phyloP scores from a whole-genome alignment of 2,329 filamentous ascomycete species.

The Alternaria panax region DNA sequence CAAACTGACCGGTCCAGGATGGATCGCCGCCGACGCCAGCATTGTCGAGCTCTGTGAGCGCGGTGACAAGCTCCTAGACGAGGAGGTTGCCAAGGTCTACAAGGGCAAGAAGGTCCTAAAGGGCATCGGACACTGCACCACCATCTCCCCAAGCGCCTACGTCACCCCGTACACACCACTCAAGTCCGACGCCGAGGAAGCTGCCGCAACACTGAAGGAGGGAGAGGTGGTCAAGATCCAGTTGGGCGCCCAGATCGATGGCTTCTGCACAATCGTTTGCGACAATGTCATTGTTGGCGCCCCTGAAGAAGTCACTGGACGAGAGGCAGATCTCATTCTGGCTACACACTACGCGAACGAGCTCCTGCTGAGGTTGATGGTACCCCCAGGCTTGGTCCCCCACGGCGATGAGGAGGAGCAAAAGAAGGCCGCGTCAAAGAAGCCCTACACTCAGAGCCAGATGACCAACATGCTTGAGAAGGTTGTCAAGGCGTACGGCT shows the following conservation, averaged over 20 bases:
- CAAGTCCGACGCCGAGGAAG: conserved; percentile 84
- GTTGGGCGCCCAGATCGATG: conserved; percentile 98
- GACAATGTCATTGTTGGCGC: conserved; percentile 81
- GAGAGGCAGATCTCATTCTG: conserved; percentile 84
- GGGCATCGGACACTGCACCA: conserved; percentile 93
- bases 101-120: conserved; percentile 97
- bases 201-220: conserved; percentile 77
- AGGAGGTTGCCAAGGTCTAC: conserved; percentile 95
- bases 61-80: conserved; percentile 92
- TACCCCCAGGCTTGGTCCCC: conserved; percentile 86
- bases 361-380: conserved; percentile 86
- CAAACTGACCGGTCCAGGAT: conserved; percentile 57
- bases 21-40: conserved; percentile 84
- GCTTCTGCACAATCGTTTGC: conserved; percentile 95
- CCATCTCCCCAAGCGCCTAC: conserved; percentile 90
- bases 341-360: conserved; percentile 97
- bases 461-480: conserved; percentile 91
- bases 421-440: conserved; percentile 81
- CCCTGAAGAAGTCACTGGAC: conserved; percentile 73
- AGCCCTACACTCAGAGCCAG: conserved; percentile 82
- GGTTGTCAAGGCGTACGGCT: conserved; percentile 88
- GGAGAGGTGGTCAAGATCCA: conserved; percentile 96
- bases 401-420: conserved; percentile 92
- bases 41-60: conserved; percentile 93
- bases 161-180: conserved; percentile 97